These are phyloP conservation scores for Penicillium lividum DNA, from an alignment of 495 filamentous ascomycete genomes.

Conservation along the genomic window DNA sequence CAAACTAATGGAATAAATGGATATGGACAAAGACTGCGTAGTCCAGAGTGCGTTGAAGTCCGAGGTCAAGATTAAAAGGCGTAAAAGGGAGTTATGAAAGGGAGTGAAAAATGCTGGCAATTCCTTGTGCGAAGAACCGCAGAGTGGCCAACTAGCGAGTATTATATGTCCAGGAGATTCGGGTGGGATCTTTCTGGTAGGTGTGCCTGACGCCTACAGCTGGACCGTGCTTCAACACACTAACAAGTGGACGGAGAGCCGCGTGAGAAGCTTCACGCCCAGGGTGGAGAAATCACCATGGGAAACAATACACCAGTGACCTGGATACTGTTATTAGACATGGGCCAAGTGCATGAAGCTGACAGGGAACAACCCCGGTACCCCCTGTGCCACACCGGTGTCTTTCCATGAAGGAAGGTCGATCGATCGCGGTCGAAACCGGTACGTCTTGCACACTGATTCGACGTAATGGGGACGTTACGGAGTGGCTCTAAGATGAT, in stretches of 20 bases:
- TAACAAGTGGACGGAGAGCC: constrained; percentile 32
- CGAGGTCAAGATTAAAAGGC: background rate
- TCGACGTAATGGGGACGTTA: constrained; percentile 11
- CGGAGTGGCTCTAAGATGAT: constrained; percentile 15
- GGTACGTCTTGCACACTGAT: constrained; percentile 18
- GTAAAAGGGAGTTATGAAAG: background rate
- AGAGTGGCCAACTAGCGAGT: constrained; percentile 17
- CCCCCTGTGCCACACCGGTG: constrained; percentile 8
- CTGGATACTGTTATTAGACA: constrained; percentile 9
- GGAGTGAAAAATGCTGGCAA: background rate
- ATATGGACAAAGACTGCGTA: constrained; percentile 8
- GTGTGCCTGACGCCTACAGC: constrained; percentile 28
- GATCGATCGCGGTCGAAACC: constrained; percentile 24
- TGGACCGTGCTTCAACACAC: constrained; percentile 20
- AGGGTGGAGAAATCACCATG: constrained; percentile 20
- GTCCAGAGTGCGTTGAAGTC: background rate
- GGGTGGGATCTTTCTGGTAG: constrained; percentile 15
- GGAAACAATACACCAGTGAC: constrained; percentile 18
- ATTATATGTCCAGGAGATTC: constrained; percentile 18
- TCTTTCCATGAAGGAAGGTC: constrained; percentile 16
- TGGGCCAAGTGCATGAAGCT: constrained; percentile 12
- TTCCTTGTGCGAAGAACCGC: constrained; percentile 15
- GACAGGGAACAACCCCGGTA: constrained; percentile 12
- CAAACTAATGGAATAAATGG: constrained; percentile 9
- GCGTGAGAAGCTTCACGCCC: constrained; percentile 26